Evolutionary conservation across 139 green algal species (phyloP).

Genomic region (Haematococcus sp.): DNA sequence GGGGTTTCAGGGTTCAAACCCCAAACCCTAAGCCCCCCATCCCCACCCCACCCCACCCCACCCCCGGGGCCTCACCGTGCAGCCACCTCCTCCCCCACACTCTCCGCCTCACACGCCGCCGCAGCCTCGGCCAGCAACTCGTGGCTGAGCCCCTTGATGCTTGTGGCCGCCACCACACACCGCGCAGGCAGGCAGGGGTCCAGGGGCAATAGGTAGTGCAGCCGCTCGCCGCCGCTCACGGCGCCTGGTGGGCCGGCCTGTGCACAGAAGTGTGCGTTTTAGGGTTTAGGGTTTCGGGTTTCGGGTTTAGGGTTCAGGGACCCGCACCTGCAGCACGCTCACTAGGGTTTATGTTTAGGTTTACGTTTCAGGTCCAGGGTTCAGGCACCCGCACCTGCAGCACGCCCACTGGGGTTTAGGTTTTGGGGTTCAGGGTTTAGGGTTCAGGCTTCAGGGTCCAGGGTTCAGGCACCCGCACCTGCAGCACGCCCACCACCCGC

Average conservation of each 20-base stretch:
- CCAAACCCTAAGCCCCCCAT: background rate
- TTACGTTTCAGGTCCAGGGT: too few relatives aligned
- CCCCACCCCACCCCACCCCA: background rate
- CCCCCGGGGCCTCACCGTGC: background rate
- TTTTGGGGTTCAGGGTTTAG: too few relatives aligned
- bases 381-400: too few relatives aligned
- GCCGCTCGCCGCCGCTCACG: background rate
- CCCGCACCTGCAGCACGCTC: too few relatives aligned
- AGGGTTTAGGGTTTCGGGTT: too few relatives aligned
- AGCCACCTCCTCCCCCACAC: background rate
- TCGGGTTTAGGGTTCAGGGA: too few relatives aligned
- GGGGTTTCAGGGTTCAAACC: too few relatives aligned
- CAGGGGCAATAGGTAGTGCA: conserved; percentile 55
- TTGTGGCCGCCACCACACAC: conserved; percentile 27
- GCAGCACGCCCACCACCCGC: conserved; percentile 71
- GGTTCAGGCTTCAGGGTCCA: too few relatives aligned
- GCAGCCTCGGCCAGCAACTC: conserved; percentile 31
- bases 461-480: conserved; percentile 28
- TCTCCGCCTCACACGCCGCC: background rate
- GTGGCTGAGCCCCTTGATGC: conserved; percentile 10
- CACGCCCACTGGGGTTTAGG: too few relatives aligned
- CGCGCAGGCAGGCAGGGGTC: conserved; percentile 66
- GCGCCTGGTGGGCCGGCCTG: conserved; percentile 20
- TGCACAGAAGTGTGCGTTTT: too few relatives aligned
- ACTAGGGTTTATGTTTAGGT: too few relatives aligned